phyloP scores from a whole-genome alignment of 2,329 filamentous ascomycete genomes.

The Clarireedia monteithiana region DNA sequence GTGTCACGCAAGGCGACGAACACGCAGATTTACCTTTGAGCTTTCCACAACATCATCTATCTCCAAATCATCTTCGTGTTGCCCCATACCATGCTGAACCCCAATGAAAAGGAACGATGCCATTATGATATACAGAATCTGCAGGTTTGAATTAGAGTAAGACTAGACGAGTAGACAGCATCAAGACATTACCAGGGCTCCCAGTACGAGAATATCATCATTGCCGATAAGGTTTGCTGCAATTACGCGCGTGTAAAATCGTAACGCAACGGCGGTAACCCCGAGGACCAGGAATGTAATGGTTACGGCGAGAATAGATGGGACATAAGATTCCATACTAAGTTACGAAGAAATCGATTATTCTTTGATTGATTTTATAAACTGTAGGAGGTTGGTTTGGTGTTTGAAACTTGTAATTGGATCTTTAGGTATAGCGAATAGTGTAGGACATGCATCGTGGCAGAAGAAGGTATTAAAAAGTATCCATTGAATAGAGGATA shows the following conservation, averaged over 20 bases:
- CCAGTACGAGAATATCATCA: conserved; percentile 7
- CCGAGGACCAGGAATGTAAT: conserved; percentile 4
- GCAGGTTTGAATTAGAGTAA: neutral
- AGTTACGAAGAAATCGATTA: neutral
- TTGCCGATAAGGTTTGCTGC: conserved; percentile 2
- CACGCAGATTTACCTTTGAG: conserved; percentile 1
- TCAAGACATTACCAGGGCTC: neutral
- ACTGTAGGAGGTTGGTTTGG: neutral
- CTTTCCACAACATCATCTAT: conserved; percentile 1
- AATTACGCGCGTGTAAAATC: conserved; percentile 5
- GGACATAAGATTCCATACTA: conserved; percentile 7
- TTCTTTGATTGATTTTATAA: neutral
- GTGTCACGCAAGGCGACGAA: neutral
- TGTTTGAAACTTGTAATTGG: neutral
- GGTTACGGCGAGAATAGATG: conserved; percentile 1
- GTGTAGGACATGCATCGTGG: neutral
- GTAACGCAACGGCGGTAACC: conserved; percentile 1
- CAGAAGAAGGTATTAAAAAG: neutral
- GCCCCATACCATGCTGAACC: conserved; percentile 4
- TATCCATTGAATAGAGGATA: neutral
- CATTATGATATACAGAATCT: conserved; percentile 6
- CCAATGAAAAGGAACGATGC: conserved; percentile 6
- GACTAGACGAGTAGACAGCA: too few relatives aligned
- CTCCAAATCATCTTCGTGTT: neutral
- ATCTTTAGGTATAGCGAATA: conserved; percentile 2